Conservation (phyloP, 78 protist species). For the Protostelium mycophagum region DNA sequence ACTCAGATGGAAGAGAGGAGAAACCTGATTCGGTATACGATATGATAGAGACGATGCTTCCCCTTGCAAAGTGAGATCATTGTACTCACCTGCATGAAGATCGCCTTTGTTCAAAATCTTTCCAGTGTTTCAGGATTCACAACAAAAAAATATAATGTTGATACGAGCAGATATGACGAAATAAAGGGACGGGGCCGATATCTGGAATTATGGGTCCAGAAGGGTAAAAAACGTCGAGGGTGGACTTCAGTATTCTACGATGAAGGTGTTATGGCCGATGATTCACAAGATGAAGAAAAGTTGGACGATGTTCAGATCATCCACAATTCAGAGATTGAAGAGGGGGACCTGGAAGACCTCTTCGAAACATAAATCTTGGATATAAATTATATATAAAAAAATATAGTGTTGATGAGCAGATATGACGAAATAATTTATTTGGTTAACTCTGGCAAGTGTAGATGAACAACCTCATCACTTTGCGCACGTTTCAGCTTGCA, state of each 20-base stretch:
- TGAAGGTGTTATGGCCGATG: background rate
- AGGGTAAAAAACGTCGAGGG: background rate
- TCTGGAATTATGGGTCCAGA: background rate
- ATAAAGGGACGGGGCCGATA: background rate
- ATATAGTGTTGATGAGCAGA: too few relatives aligned
- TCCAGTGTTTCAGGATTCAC: too few relatives aligned
- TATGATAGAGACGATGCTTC: background rate
- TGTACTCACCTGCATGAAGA: background rate
- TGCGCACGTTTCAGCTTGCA: too few relatives aligned
- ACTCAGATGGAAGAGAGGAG: background rate
- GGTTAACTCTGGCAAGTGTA: too few relatives aligned
- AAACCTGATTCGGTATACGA: background rate
- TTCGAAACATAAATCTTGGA: too few relatives aligned
- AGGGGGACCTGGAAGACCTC: too few relatives aligned
- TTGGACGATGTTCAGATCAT: too few relatives aligned
- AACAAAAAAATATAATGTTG: too few relatives aligned
- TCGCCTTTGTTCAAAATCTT: background rate
- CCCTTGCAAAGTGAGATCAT: background rate
- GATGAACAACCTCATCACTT: too few relatives aligned
- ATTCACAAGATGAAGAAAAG: background rate
- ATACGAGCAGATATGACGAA: background rate
- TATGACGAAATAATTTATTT: too few relatives aligned
- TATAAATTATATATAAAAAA: too few relatives aligned
- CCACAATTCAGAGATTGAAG: too few relatives aligned
- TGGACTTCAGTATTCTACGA: background rate